Percentiles rank a stretch among this genome's conserved stretches.
Conservation (phyloP, 306 rosid species). For the Cicer judaicum region DNA sequence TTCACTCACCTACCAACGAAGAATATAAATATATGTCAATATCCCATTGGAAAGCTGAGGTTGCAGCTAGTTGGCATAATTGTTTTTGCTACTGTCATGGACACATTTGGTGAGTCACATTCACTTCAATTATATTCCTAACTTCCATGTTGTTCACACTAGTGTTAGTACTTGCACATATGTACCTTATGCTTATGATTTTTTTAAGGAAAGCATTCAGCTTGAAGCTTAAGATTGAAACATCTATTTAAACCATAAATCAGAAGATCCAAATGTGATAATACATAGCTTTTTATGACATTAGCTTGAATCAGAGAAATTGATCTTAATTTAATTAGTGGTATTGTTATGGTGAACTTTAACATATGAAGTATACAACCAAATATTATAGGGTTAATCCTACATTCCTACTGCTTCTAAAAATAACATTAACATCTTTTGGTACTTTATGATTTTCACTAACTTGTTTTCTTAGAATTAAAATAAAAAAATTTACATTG, state of each 20-base stretch:
- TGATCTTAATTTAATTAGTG: slow-evolving; percentile 24
- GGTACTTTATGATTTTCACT: not conserved
- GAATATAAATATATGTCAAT: slow-evolving; percentile 70
- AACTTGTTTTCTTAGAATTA: slow-evolving; percentile 3
- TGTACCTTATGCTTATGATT: not conserved
- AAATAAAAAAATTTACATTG: not conserved
- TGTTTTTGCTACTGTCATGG: slow-evolving; percentile 94
- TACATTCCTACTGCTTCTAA: slow-evolving; percentile 3
- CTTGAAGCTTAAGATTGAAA: slow-evolving; percentile 4
- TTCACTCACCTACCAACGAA: slow-evolving; percentile 89
- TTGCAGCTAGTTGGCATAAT: slow-evolving; percentile 95
- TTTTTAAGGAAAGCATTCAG: slow-evolving; percentile 4
- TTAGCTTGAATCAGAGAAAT: slow-evolving; percentile 32
- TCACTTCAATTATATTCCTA: slow-evolving; percentile 33
- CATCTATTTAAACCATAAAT: not conserved
- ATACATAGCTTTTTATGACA: slow-evolving; percentile 13
- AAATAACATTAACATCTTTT: not conserved
- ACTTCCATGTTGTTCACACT: slow-evolving; percentile 11
- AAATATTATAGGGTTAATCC: not conserved
- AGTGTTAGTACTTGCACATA: not conserved
- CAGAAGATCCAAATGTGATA: not conserved
- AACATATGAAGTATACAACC: not conserved
- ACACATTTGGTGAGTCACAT: slow-evolving; percentile 66
- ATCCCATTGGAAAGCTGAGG: slow-evolving; percentile 93
- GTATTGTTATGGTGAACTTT: slow-evolving; percentile 24